A percentile compares a stretch with the other conserved stretches of the same genome.
Conservation (phyloP, 257 asterid genomes). For the Ballota nigra region DNA sequence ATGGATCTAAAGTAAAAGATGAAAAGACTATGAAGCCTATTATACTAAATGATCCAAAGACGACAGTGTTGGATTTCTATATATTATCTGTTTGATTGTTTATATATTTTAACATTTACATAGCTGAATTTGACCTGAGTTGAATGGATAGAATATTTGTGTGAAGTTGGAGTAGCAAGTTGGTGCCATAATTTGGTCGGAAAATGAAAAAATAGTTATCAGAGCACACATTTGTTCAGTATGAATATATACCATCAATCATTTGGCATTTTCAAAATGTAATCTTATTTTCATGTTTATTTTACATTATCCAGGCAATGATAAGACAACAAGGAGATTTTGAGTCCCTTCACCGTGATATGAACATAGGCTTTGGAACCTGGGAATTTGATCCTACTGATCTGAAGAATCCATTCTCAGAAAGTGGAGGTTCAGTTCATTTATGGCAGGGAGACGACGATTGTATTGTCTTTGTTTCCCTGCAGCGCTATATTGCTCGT, state of each 20-base stretch:
- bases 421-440: constrained; percentile 62
- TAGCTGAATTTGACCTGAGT: neutral
- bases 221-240: neutral
- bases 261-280: neutral
- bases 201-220: neutral
- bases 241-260: neutral
- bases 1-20: neutral
- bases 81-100: neutral
- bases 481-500: constrained; percentile 61
- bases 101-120: neutral
- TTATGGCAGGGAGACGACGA: constrained; percentile 92
- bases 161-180: neutral
- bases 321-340: constrained; percentile 76
- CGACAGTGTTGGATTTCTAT: neutral
- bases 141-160: neutral
- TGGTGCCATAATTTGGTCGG: neutral
- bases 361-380: constrained; percentile 59
- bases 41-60: neutral
- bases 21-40: neutral
- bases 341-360: constrained; percentile 71
- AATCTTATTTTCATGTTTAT: neutral
- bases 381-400: constrained; percentile 89
- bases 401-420: constrained; percentile 54
- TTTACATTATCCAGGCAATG: constrained; percentile 35
- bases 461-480: constrained; percentile 49